Base-by-base conservation (phyloP, 2,329 filamentous ascomycete genomes). In the Aspergillus caelatus region DNA sequence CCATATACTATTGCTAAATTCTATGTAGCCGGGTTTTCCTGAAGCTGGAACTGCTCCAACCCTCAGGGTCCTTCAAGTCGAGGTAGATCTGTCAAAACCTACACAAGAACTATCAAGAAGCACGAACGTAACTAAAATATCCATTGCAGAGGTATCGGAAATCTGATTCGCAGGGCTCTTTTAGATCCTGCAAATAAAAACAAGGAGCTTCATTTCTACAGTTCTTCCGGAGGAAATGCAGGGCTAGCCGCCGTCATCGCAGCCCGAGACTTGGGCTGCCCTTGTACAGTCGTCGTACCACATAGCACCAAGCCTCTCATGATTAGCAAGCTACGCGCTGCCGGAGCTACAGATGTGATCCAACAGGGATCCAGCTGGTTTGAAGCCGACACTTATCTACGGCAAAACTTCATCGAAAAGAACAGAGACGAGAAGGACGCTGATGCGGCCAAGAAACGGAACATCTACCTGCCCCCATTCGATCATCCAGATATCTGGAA, bases 61-160 rank as follows among this genome's bases (percentile, higher is more conserved):
- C 91, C 2, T 90, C 89, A 3, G 90, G 91, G 65, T 93, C 90
- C 34, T 96, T 95, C 84, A 94, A 95, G 77, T 92, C 90, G 41
- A 85, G 88, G 76, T 77, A 65, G 32, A 67, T 62, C 39, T 43
- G 26, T 0, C 36, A 23, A 5, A 58, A 50, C 26, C 23, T 26
- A 8, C 39, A 10, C n/a, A 56, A n/a, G 43, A 28, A n/a, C 10
- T 11, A 21, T 12, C 45, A 28, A 48, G 21, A 46, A 8, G 36
- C 7, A 62, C 28, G 19, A 46, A 43, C 3, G 23, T 12, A 57
- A 19, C 57, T 55, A 7, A 45, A 7, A 45, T 41, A 21, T 48
- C 23, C 9, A 26, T 3, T 16, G 1, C 56, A 78, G 76, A 58
- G 76, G 75, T 39, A 75, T 79, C 58, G 78, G 77, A 43, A 78